A percentile compares a stretch with the other conserved stretches of the same genome.
Evolutionary conservation across 129 eudicot genomes (phyloP).

Genomic region (Cynara cardunculus): DNA sequence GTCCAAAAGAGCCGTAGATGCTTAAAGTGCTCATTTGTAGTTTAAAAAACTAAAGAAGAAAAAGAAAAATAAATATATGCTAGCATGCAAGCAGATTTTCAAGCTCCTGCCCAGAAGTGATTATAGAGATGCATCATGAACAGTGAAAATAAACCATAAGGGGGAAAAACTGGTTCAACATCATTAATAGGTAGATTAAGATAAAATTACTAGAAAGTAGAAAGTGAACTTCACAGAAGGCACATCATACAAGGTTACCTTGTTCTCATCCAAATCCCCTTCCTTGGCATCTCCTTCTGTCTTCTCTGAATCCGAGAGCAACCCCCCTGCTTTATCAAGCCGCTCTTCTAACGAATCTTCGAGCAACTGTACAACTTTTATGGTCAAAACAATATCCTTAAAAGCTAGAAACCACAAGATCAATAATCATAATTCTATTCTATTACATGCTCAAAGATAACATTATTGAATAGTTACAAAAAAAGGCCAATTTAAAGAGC

Average conservation of each 20-base stretch:
- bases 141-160: not conserved
- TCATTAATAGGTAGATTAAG: not conserved
- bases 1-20: not conserved
- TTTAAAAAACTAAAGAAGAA: not conserved
- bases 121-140: not conserved
- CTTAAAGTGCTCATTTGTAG: slow-evolving; percentile 6
- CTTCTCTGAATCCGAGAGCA: slow-evolving; percentile 74
- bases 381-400: slow-evolving; percentile 10
- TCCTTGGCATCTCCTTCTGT: slow-evolving; percentile 79
- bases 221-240: not conserved
- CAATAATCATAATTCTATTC: not conserved
- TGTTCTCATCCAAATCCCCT: slow-evolving; percentile 81
- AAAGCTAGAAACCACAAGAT: not conserved
- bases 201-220: not conserved
- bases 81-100: not conserved
- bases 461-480: not conserved
- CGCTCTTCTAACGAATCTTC: slow-evolving; percentile 94
- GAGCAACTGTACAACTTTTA: slow-evolving; percentile 52
- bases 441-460: not conserved
- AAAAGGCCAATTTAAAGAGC: not conserved
- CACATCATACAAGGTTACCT: slow-evolving; percentile 35
- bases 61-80: not conserved
- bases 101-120: not conserved
- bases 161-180: not conserved
- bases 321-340: slow-evolving; percentile 72